These are phyloP conservation scores for Fusarium sp. DNA, from an alignment of 2,329 filamentous ascomycete genomes.

Conservation along the genomic window DNA sequence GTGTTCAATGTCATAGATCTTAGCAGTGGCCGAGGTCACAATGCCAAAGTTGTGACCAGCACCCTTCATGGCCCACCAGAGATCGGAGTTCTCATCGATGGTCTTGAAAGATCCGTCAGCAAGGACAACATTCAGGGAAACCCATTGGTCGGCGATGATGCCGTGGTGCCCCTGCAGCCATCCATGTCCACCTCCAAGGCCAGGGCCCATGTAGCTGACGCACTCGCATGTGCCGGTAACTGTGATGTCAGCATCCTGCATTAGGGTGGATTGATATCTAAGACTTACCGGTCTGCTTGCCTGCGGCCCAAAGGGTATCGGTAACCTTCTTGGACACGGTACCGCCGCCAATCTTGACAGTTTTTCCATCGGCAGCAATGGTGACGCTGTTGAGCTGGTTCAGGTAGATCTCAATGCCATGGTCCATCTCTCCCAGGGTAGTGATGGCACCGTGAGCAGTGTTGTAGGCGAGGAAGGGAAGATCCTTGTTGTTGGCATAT, in stretches of 20 bases:
- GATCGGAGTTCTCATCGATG: constrained; percentile 46
- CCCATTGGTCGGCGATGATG: constrained; percentile 53
- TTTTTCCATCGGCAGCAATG: constrained; percentile 60
- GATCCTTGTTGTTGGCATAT: constrained; percentile 61
- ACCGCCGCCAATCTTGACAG: constrained; percentile 66
- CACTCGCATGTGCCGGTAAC: constrained; percentile 48
- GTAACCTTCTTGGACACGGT: constrained; percentile 62
- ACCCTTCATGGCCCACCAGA: constrained; percentile 56
- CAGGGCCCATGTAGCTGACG: constrained; percentile 51
- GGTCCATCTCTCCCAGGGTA: constrained; percentile 63
- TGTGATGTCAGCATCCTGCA: constrained; percentile 1
- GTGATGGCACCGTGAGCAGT: constrained; percentile 67
- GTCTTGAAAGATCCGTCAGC: constrained; percentile 48
- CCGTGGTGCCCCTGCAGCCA: constrained; percentile 50
- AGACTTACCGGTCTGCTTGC: constrained; percentile 64
- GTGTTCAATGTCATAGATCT: constrained; percentile 50
- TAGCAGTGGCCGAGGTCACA: constrained; percentile 50
- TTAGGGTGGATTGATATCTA: too few relatives aligned
- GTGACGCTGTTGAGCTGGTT: constrained; percentile 60
- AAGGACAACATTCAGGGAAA: constrained; percentile 52
- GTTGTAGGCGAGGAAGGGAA: constrained; percentile 69
- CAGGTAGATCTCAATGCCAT: constrained; percentile 67
- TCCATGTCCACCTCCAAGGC: constrained; percentile 52
- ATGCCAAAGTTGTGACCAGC: constrained; percentile 56
- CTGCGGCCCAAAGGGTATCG: constrained; percentile 64